Percentiles rank a stretch among this genome's conserved stretches.
These are phyloP conservation scores for Chrysanthemum makinoi DNA, from an alignment of 129 eudicot genomes.

Conservation along the genomic window DNA sequence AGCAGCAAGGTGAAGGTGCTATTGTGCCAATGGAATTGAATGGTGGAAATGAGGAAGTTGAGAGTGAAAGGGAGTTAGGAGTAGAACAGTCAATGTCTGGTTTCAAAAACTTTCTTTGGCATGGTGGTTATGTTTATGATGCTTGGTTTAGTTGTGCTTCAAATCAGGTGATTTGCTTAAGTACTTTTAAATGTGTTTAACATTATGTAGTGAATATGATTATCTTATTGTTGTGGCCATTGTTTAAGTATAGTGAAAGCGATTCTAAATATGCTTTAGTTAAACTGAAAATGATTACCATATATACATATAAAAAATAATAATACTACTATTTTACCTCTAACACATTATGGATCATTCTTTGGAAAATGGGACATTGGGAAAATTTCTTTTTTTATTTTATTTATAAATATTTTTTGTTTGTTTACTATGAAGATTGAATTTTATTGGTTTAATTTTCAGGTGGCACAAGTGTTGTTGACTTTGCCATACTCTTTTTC, in stretches of 20 bases:
- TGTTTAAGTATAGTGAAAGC: too few species aligned
- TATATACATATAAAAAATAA: too few species aligned
- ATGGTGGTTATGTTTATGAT: slow-evolving; percentile 83
- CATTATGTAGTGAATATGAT: too few species aligned
- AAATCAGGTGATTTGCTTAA: slow-evolving; percentile 45
- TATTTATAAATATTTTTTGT: too few species aligned
- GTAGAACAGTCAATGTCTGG: slow-evolving; percentile 37
- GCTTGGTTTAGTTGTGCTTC: slow-evolving; percentile 86
- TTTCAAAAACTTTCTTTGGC: slow-evolving; percentile 61
- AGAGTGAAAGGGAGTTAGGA: slow-evolving; percentile 25
- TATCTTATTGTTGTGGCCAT: too few species aligned
- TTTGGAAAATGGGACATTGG: too few species aligned
- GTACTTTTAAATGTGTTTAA: background rate
- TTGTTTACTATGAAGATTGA: slow-evolving; percentile 14
- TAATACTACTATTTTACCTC: too few species aligned
- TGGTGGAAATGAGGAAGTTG: slow-evolving; percentile 28
- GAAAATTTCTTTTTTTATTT: too few species aligned
- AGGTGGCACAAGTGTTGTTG: slow-evolving; percentile 85
- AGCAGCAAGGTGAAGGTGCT: slow-evolving; percentile 48
- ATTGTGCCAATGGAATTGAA: slow-evolving; percentile 35
- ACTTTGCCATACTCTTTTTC: slow-evolving; percentile 82
- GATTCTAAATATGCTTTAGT: too few species aligned
- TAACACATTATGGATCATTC: too few species aligned
- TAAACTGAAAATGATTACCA: too few species aligned
- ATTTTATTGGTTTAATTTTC: slow-evolving; percentile 17